A percentile compares a stretch with the other conserved stretches of the same genome.
phyloP scores from a whole-genome alignment of 2,329 filamentous ascomycete species.

The Pseudogymnoascus verrucosus region DNA sequence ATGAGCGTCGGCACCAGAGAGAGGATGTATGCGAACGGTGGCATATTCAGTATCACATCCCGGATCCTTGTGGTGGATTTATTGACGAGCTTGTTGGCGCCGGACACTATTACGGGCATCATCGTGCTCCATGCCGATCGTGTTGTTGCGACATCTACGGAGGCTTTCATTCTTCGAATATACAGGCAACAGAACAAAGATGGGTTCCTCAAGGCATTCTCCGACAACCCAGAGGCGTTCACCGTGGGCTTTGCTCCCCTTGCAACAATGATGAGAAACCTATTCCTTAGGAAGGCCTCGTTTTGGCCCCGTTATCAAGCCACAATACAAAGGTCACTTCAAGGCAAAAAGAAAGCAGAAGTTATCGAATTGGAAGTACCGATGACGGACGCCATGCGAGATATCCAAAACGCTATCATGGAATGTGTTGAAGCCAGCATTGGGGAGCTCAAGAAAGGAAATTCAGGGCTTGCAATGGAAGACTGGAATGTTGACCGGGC shows the following conservation, averaged over 20 bases:
- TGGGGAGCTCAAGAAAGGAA: constrained; percentile 84
- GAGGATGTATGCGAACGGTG: constrained; percentile 83
- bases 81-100: constrained; percentile 71
- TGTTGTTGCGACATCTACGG: constrained; percentile 75
- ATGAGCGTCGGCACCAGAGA: constrained; percentile 81
- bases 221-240: constrained; percentile 87
- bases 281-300: constrained; percentile 82
- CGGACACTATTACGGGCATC: constrained; percentile 78
- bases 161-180: constrained; percentile 90
- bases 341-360: constrained; percentile 87
- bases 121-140: constrained; percentile 84
- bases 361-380: constrained; percentile 94
- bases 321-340: constrained; percentile 77
- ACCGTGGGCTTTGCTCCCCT: constrained; percentile 81
- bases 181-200: constrained; percentile 90
- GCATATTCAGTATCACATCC: constrained; percentile 92
- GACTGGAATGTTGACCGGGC: constrained; percentile 96
- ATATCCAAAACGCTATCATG: constrained; percentile 89
- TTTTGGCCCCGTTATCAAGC: constrained; percentile 93
- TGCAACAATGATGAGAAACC: constrained; percentile 80
- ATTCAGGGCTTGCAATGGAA: constrained; percentile 85
- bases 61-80: constrained; percentile 92
- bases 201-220: constrained; percentile 94
- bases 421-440: constrained; percentile 96
- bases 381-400: constrained; percentile 89